Base-by-base conservation (phyloP, 306 rosid species). In the Canavalia gladiata region DNA sequence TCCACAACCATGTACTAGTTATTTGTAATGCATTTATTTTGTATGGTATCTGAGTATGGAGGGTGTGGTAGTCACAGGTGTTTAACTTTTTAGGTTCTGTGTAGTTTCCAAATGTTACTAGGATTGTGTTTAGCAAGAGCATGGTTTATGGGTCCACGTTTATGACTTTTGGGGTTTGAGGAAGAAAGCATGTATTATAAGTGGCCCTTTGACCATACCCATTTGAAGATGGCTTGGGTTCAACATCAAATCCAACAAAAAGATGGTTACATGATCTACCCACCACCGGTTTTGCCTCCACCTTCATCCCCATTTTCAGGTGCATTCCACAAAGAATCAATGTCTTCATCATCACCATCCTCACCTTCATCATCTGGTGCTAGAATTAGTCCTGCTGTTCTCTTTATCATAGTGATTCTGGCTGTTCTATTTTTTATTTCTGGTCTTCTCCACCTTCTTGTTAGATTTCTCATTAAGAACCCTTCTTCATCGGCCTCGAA, bases 311-410 rank as follows among this genome's bases (percentile, higher is more conserved):
- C 92, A 11, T 85, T 68, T 58, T 31, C 83, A 18, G 88, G 66
- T 46, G 68, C 79, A 50, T 86, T 87, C 71, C 87, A 81, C 70
- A 77, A 77, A 86, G 91, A 87, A 50, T 45, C 92, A 42, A 68
- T 47, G 51, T 68, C 88, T 81, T 77, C 94, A 4, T 54, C 87
- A 78, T 76, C 92, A 18, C 39, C 91, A 2, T 88, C 95, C 10
- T 90, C 25, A 34, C 31, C 91, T 3, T 35, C 98, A 29, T 87
- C 98, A 39, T 87, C 97, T 76, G 89, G 98, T 46, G 81, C 92
- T 82, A 95, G 82, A 56, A 93, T 90, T 77, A 95, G 96, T 83
- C 99, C 99, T 2, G 99, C 98, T 74, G 92, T 95, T 85, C 98
- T 95, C 62, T 95, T 95, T 75, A 87, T 95, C 52, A 95, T 95